Percentiles rank a stretch among this genome's conserved stretches.
phyloP scores from a whole-genome alignment of 192 early-diverging fungal species.

The Diversispora eburnea region DNA sequence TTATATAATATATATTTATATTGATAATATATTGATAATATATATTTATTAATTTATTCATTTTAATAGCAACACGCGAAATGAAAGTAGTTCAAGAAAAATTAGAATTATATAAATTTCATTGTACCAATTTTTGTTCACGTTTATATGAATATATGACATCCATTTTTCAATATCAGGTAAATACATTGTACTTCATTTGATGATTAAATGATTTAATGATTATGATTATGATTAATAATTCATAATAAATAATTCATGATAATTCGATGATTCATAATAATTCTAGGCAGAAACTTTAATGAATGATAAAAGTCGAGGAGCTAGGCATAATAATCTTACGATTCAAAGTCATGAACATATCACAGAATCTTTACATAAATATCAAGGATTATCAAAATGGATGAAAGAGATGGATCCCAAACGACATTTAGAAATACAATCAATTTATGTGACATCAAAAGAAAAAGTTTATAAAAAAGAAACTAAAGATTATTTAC shows the following conservation, averaged over 20 bases:
- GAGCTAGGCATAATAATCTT: slow-evolving; percentile 39
- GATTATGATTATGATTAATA: too few species aligned
- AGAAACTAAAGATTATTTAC: slow-evolving; percentile 40
- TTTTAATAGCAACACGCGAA: slow-evolving; percentile 29
- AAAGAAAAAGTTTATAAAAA: slow-evolving; percentile 40
- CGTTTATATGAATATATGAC: slow-evolving; percentile 64
- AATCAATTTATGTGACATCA: slow-evolving; percentile 51
- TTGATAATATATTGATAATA: neutral
- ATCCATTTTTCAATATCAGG: slow-evolving; percentile 61
- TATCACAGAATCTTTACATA: slow-evolving; percentile 60
- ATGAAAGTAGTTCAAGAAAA: slow-evolving; percentile 60
- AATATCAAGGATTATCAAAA: slow-evolving; percentile 62
- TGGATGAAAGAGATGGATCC: slow-evolving; percentile 77
- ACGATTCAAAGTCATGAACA: slow-evolving; percentile 52
- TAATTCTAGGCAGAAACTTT: slow-evolving; percentile 43
- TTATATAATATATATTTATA: too few species aligned
- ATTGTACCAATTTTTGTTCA: slow-evolving; percentile 62
- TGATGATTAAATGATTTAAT: neutral
- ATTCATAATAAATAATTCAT: too few species aligned
- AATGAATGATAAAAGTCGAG: slow-evolving; percentile 49
- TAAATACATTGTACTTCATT: slow-evolving; percentile 17
- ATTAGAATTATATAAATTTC: slow-evolving; percentile 61
- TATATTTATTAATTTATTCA: neutral
- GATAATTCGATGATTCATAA: too few species aligned
- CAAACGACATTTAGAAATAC: slow-evolving; percentile 65